Evolutionary conservation across 2,329 filamentous ascomycete species (phyloP), one percentile per base, ranked within the genome.

Genomic region (Hypoxylon sp.): DNA sequence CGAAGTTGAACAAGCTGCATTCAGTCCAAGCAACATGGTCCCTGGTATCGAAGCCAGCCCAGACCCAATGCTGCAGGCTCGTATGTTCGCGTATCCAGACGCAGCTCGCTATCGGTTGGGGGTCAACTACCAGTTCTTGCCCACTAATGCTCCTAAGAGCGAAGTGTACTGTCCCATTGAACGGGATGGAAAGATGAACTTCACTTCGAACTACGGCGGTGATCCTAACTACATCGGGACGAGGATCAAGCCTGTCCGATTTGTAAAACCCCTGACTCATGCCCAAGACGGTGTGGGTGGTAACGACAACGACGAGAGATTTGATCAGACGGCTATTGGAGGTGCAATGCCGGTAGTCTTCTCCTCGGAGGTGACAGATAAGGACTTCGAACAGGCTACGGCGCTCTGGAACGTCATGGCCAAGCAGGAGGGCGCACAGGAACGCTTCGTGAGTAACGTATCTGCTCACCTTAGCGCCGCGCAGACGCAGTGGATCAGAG

Each of bases 91-190:
- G 13, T 83, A 83, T 55, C 75, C 78, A 0, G 80, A 83, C 51
- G 75, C 81, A 21, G 77, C 80, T 32, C 75, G 81, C 43, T 79
- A 86, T 66, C 77, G 81, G 23, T 70, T 84, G 8, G 82, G 81
- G 6, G 74, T 73, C 15, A 86, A 86, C 68, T 84, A 59, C 23
- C 47, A 55, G 20, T 47, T 53, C 15, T 45, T 59, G 9, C 48
- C 55, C 4, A 51, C 45, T 9, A 56, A 59, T 17, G 48, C 51
- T 1, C 12, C 51, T 1, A 34, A 29, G 15, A 56, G 36, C 41
- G 26, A 31, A 8, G 55, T 53, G 2, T 56, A 56, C 41, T 56
- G 55, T 27, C 51, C 55, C 1, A 53, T 41, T 25, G 51, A 59
- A 25, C 44, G 55, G 7, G 55, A 56, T 30, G 55, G 51, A 6